Base-by-base conservation (phyloP, 2,329 filamentous ascomycete genomes). In the Chalaropsis ovoidea region DNA sequence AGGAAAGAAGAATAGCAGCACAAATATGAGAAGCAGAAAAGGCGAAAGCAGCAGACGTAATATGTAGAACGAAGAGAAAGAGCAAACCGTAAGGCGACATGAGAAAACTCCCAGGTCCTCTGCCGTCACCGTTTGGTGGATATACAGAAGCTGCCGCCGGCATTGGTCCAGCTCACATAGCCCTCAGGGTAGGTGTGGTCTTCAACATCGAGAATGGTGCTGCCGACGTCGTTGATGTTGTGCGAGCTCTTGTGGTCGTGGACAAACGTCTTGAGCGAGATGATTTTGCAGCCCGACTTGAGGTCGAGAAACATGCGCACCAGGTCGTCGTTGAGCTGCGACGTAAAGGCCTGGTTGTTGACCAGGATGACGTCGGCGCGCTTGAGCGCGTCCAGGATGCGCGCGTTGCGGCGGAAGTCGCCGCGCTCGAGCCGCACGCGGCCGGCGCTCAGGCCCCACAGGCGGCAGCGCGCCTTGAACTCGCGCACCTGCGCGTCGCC, bases 311-410 rank as follows among this genome's bases (percentile, higher is more conserved):
- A 97, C 78, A 95, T 90, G 71, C 90, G 85, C 70, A 93, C 84
- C 58, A 99, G 80, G 68, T 85, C 84, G 72, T 90, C 87, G 76
- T 97, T 99, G 65, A 96, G 82, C 70, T 87, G 82, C 15, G 92
- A 87, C 5, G 87, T 92, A 76, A 99, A 99, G 1, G 91, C 94
- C 76, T 97, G 92, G 76, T 99, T 99, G 79, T 99, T 99, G 71
- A 97, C 93, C 31, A 99, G 82, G 19, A 99, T 84, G n/a, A 97
- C 92, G 73, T 99, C 94, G 1, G 94, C 93, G 65, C 86, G 84
- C 74, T 88, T 87, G 62, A 99, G 80, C 7, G 86, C 86, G 27
- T 85, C 81, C 67, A 86, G 81, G 61, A 96, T 90, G 67, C 80
- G 80, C 17, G 81, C 74, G 70, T 88, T 88, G 69, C 86, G 84